phyloP scores from a whole-genome alignment of 768 basidiomycete genomes.

The Amanita muscaria region DNA sequence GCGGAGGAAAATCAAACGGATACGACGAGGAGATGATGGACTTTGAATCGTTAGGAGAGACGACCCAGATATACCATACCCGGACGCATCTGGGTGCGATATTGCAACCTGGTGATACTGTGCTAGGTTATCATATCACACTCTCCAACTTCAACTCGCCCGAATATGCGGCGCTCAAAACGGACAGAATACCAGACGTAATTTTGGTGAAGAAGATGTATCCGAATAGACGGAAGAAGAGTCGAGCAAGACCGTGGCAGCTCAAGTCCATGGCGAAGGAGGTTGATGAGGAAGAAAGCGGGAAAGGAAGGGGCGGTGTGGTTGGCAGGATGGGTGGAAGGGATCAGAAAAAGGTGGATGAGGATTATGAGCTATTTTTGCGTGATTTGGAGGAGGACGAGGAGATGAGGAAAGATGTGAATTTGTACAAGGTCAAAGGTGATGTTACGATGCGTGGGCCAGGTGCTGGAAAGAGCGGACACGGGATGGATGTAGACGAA shows the following conservation, averaged over 20 bases:
- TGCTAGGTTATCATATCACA: constrained; percentile 82
- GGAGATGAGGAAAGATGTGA: constrained; percentile 79
- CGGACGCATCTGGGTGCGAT: constrained; percentile 90
- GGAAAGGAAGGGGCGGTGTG: constrained; percentile 55
- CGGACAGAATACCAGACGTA: constrained; percentile 76
- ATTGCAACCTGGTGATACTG: constrained; percentile 92
- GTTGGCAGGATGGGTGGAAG: constrained; percentile 85
- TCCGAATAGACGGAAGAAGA: constrained; percentile 89
- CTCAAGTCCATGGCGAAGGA: constrained; percentile 90
- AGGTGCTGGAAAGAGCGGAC: constrained; percentile 35
- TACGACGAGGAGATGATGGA: constrained; percentile 50
- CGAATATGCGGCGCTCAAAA: constrained; percentile 61
- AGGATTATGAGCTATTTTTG: constrained; percentile 95
- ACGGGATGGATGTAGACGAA: constrained; percentile 65
- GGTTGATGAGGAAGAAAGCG: constrained; percentile 74
- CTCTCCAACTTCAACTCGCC: constrained; percentile 91
- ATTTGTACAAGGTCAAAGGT: constrained; percentile 65
- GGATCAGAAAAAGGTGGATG: constrained; percentile 87
- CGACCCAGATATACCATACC: constrained; percentile 86
- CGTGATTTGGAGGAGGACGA: constrained; percentile 92
- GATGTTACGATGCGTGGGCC: constrained; percentile 45
- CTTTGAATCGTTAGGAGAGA: constrained; percentile 45
- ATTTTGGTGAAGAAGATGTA: constrained; percentile 94
- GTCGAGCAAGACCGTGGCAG: constrained; percentile 75
- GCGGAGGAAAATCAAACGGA: constrained; percentile 13